Base-by-base conservation (phyloP, 1,284 basidiomycete genomes). In the Heterobasidion parviporum region DNA sequence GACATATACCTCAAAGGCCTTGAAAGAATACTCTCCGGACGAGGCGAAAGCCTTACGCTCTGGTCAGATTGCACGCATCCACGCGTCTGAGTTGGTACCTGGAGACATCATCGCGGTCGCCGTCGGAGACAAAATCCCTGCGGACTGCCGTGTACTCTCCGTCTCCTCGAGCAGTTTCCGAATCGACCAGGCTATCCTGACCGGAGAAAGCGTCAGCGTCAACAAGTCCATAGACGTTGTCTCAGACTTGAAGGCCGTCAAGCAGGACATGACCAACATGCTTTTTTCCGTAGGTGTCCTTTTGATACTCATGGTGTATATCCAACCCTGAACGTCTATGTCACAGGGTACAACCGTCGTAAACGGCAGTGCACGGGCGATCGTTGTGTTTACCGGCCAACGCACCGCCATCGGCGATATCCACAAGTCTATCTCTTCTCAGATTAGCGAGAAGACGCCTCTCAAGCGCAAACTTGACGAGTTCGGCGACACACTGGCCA, bases 261-360 rank as follows among this genome's bases (percentile, higher is more conserved):
- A 96, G 73, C 94, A 97, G 71, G 94, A 97, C 65, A 94, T 94
- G 93, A 84, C 80, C 58, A 98, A 97, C 70, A 96, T 95, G 72
- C 74, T 97, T 14, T 97, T 98, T 72, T 88, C 92, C 10, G 91
- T 92, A 62, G 65, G 83, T 73, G 16, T 41, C 55, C 15, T 47
- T 33, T 54, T 54, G 14, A 26, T 35, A 32, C 46, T 15, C 48
- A 16, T 38, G 41, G 2, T 50, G 8, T 46, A 53, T 35, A 48
- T 38, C 36, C 52, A 36, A 26, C 26, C 43, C 36, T 14, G 46
- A 41, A 26, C 53, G n/a, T 35, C 20, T 18, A 18, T 14, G 35
- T 33, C 50, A 8, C 56, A 92, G 89, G 94, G 95, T 34, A 97
- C 94, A 0, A 96, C 91, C 9, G 89, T 98, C 35, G 94, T 97